Evolutionary conservation across 2,329 filamentous ascomycete genomes (phyloP).

Genomic region (Trichoderma sp.): DNA sequence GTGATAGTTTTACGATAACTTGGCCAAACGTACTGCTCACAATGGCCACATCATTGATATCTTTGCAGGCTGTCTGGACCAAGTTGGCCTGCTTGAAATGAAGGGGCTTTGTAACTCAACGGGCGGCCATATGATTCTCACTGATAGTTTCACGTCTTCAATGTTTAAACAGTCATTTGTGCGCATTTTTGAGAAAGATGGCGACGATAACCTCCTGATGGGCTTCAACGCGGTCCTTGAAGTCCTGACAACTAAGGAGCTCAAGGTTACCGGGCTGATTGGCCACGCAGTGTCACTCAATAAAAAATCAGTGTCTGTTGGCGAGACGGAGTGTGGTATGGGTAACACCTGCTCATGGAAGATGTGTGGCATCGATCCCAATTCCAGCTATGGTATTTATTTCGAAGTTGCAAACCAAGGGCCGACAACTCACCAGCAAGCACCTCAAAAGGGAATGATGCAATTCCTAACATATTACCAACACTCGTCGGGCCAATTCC

Average conservation of each 20-base stretch:
- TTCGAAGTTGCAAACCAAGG: constrained; percentile 97
- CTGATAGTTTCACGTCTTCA: constrained; percentile 96
- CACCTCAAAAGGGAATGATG: constrained; percentile 90
- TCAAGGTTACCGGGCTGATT: constrained; percentile 96
- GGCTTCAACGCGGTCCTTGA: constrained; percentile 97
- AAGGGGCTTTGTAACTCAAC: constrained; percentile 95
- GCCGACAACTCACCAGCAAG: constrained; percentile 81
- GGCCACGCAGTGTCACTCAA: constrained; percentile 95
- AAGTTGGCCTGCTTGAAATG: constrained; percentile 97
- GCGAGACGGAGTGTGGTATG: constrained; percentile 97
- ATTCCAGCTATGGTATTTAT: constrained; percentile 91
- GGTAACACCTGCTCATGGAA: constrained; percentile 99
- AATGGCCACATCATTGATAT: constrained; percentile 98
- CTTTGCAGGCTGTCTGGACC: constrained; percentile 94
- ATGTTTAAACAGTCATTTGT: constrained; percentile 99
- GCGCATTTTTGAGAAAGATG: constrained; percentile 95
- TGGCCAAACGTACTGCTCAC: constrained; percentile 91
- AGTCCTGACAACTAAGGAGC: constrained; percentile 93
- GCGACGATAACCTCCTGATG: constrained; percentile 92
- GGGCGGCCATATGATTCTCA: constrained; percentile 96
- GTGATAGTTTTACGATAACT: constrained; percentile 81
- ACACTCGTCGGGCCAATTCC: constrained; percentile 93
- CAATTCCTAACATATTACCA: constrained; percentile 99
- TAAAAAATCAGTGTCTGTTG: constrained; percentile 96
- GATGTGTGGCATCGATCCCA: constrained; percentile 97